A percentile compares a stretch with the other conserved stretches of the same genome.
phyloP scores from a whole-genome alignment of 495 filamentous ascomycete species.

The Daldinia decipiens region DNA sequence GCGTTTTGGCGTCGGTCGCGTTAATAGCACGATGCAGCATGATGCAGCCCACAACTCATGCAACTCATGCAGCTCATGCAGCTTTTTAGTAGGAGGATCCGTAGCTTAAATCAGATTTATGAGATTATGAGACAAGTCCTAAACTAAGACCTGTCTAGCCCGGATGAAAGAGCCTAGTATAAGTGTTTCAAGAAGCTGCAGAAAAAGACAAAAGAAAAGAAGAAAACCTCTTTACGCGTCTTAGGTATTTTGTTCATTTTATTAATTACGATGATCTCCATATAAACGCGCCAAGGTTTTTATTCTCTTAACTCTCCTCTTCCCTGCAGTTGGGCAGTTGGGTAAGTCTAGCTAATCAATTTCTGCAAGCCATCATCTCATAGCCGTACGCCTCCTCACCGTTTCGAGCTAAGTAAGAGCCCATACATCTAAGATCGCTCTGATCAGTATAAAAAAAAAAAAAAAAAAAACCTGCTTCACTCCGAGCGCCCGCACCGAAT shows the following conservation, averaged over 20 bases:
- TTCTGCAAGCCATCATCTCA: constrained; percentile 26
- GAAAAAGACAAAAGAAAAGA: not conserved
- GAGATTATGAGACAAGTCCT: constrained; percentile 18
- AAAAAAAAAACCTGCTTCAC: not conserved
- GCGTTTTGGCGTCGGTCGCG: constrained; percentile 37
- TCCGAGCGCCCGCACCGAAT: constrained; percentile 23
- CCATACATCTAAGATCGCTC: constrained; percentile 4
- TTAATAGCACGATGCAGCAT: constrained; percentile 31
- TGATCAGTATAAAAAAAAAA: constrained; percentile 14
- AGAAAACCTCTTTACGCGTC: constrained; percentile 26
- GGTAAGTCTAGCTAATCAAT: constrained; percentile 20
- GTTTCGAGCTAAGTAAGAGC: constrained; percentile 8
- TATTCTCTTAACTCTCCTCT: constrained; percentile 11
- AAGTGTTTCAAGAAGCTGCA: constrained; percentile 16
- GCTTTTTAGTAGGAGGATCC: constrained; percentile 13
- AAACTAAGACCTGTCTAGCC: constrained; percentile 15
- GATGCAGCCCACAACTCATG: constrained; percentile 13
- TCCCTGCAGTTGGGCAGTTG: constrained; percentile 4
- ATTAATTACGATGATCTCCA: too few relatives aligned
- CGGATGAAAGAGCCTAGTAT: constrained; percentile 8
- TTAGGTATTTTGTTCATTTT: constrained; percentile 6
- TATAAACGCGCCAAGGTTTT: constrained; percentile 40
- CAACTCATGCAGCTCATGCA: constrained; percentile 19
- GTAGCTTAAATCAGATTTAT: constrained; percentile 13
- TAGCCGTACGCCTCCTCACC: constrained; percentile 27